Conservation (phyloP, 1,284 basidiomycete genomes). For the Leccinum pachyderme region DNA sequence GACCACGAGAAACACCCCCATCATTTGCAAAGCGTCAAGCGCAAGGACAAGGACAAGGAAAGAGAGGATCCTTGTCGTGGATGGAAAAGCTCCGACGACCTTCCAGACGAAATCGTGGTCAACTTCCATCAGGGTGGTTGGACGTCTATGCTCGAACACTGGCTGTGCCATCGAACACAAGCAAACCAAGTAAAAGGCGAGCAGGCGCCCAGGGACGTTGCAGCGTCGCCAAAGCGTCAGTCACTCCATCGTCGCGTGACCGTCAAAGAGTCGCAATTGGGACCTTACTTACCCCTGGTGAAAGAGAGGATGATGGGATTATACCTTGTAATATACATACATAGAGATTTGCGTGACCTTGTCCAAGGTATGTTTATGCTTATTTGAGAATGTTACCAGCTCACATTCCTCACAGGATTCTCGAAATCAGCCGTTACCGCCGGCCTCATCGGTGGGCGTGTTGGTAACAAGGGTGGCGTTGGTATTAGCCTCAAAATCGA, state of each 20-base stretch:
- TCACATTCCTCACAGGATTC: constrained; percentile 44
- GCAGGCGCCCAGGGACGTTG: constrained; percentile 18
- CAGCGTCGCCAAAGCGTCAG: constrained; percentile 25
- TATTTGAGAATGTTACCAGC: neutral
- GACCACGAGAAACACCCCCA: constrained; percentile 34
- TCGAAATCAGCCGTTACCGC: constrained; percentile 77
- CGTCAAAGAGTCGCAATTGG: constrained; percentile 45
- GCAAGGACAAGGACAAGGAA: constrained; percentile 35
- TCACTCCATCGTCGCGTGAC: constrained; percentile 36
- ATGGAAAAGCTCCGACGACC: constrained; percentile 37
- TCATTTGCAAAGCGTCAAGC: constrained; percentile 28
- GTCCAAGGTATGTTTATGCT: constrained; percentile 50
- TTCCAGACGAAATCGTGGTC: constrained; percentile 35
- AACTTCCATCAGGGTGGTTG: constrained; percentile 48
- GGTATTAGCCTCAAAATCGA: constrained; percentile 79
- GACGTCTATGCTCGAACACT: constrained; percentile 73
- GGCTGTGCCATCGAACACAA: constrained; percentile 55
- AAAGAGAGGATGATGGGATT: constrained; percentile 91
- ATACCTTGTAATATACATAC: constrained; percentile 73
- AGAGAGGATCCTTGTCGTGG: constrained; percentile 34
- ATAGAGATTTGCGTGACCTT: constrained; percentile 59
- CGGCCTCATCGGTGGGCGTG: constrained; percentile 82
- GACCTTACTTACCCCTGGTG: constrained; percentile 75
- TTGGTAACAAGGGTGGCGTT: constrained; percentile 86
- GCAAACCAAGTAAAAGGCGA: constrained; percentile 22